Base-by-base conservation (phyloP, 768 basidiomycete genomes). In the Candolleomyces aberdarensis region DNA sequence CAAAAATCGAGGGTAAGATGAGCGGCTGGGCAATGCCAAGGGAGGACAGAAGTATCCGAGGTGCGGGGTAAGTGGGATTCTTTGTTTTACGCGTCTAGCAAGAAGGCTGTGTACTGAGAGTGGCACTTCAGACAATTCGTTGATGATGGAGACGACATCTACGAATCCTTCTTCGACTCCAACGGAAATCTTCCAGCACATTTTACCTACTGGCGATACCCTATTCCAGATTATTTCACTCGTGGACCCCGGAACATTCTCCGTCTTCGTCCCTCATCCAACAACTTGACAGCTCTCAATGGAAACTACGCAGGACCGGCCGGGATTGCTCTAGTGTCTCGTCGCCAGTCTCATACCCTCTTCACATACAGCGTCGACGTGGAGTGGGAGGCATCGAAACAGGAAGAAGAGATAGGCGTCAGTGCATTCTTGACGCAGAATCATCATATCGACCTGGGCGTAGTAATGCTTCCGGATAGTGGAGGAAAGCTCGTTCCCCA, bases 221-320 rank as follows among this genome's bases (percentile, higher is more conserved):
- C 73, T 0, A 69, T 66, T 50, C 49, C 68, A 1, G 52, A 61
- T 0, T 60, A 65, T 6, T 74, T 69, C 59, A 57, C 62, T 3
- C 56, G 54, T 0, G 63, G 62, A 3, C 63, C 65, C 49, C 58
- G 58, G 19, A 64, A 69, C 59, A 70, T 66, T 5, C 63, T 72
- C 39, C 59, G 62, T 2, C 57, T 73, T 19, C 47, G 60, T 2
- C 66, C 69, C 0, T 73, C 73, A 2, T 49, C 60, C 9, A 64
- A 71, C 46, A 74, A 74, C 60, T 63, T 74, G 8, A 74, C 71
- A 1, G 72, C 69, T 6, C 58, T 68, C 14, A 70, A 71, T 47
- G 68, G 66, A 6, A 65, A 71, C 40, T 69, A 69, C 20, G 69
- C 70, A 8, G 65, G 65, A 3, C 68, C 70, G 9, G 65, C 67